A percentile compares a stretch with the other conserved stretches of the same genome.
phyloP scores from a whole-genome alignment of 1,284 basidiomycete species.

The Puccinia polysora region DNA sequence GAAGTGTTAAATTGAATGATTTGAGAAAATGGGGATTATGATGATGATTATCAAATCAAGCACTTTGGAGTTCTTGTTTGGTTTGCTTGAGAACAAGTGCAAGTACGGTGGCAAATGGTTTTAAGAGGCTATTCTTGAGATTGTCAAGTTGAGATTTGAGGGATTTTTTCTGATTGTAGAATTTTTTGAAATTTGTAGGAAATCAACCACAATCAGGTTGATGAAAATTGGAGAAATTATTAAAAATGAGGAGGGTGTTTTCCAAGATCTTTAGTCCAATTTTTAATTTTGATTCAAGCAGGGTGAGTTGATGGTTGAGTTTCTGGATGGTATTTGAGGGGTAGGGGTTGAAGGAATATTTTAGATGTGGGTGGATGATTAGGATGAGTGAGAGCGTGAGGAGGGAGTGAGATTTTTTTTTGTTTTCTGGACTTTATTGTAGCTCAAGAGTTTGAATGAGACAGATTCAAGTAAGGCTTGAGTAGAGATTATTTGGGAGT shows the following conservation, averaged over 20 bases:
- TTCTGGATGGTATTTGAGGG: background rate
- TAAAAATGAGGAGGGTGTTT: background rate
- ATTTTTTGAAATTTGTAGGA: background rate
- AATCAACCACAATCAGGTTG: background rate
- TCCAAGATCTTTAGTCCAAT: background rate
- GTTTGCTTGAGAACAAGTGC: conserved; percentile 12
- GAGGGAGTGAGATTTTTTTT: background rate
- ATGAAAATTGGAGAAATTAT: background rate
- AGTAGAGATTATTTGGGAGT: conserved; percentile 4
- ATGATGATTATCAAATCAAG: background rate
- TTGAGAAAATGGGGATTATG: background rate
- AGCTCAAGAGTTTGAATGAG: background rate
- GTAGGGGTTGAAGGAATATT: too few species aligned
- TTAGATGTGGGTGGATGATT: background rate
- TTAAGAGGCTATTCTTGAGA: background rate
- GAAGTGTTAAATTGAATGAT: background rate
- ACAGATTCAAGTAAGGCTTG: conserved; percentile 7
- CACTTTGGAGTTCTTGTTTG: background rate
- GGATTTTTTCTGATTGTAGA: conserved; percentile 6
- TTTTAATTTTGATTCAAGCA: conserved; percentile 1
- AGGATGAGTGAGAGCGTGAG: background rate
- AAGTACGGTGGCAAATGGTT: conserved; percentile 15
- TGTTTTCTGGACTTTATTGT: background rate
- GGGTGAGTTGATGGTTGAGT: background rate
- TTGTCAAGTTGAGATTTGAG: conserved; percentile 8